Evolutionary conservation across 2,329 filamentous ascomycete species (phyloP), one percentile per base, ranked within the genome.

Genomic region (Trichoderma koningii): DNA sequence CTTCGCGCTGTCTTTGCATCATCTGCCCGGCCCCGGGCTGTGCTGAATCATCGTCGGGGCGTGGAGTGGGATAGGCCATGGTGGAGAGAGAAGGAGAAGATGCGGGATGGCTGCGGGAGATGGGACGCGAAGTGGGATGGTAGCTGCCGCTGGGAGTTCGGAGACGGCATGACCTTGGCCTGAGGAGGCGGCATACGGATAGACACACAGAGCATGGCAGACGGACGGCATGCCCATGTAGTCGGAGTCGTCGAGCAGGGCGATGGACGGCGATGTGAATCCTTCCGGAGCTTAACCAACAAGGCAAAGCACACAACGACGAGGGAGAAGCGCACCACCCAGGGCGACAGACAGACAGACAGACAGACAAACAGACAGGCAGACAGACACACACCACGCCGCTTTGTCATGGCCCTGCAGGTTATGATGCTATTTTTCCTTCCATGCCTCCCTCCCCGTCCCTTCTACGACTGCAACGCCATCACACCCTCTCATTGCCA

Each of bases 21-120:
- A 42, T 51, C 57, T 50, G 30, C 47, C 23, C 26, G 17, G 30
- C 19, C 30, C 30, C 10, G 3, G 3, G 10, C 34, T 53, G 42
- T 52, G 44, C 44, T 12, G 17, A 59, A 48, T 34, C 48, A 53
- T 62, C 38, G 38, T 30, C 48, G 48, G 55, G 55, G 26, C 38
- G 47, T 44, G n/a, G 38, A 44, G 59, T 62, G 59, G 59, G 59
- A 62, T 62, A 48, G 28, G n/a, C 12, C n/a, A 47, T 21, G 21
- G 21, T 23, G 21, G 21, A 23, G 21, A 23, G 21, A 23, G 21
- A 23, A 38, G n/a, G n/a, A 34, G 1, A 34, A 3, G 41, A 45
- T 26, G 41, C 23, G 55, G 38, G 55, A 23, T n/a, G 23, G 7
- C 30, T 17, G 50, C n/a, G 19, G 51, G 30, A 21, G 51, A 38